Percentiles rank a stretch among this genome's conserved stretches.
Evolutionary conservation across 371 early-diverging fungal genomes (phyloP).

Genomic region (Cokeromyces recurvatus): DNA sequence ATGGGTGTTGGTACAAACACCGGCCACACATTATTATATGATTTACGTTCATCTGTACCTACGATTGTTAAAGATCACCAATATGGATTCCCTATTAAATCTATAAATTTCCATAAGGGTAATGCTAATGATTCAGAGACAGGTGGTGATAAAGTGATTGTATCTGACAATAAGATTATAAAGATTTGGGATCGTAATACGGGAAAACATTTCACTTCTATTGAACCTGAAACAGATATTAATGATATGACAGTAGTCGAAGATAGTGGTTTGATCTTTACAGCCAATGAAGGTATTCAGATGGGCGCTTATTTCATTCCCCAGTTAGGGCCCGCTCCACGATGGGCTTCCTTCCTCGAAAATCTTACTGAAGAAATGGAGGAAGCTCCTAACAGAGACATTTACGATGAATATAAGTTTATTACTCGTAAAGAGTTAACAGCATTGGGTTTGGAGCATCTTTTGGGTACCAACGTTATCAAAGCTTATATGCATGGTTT

Average conservation of each 20-base stretch:
- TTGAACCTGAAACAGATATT: slow-evolving; percentile 89
- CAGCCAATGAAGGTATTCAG: slow-evolving; percentile 93
- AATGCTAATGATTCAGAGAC: slow-evolving; percentile 40
- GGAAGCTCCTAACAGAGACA: slow-evolving; percentile 78
- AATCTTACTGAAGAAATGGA: slow-evolving; percentile 98
- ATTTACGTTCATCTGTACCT: slow-evolving; percentile 86
- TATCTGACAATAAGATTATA: slow-evolving; percentile 86
- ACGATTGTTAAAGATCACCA: slow-evolving; percentile 91
- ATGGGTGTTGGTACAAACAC: slow-evolving; percentile 89
- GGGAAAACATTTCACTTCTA: slow-evolving; percentile 83
- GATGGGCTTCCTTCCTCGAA: slow-evolving; percentile 96
- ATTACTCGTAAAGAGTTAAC: slow-evolving; percentile 88
- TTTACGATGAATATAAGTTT: slow-evolving; percentile 98
- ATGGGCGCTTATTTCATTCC: slow-evolving; percentile 95
- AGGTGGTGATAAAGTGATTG: slow-evolving; percentile 70
- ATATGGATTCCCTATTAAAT: slow-evolving; percentile 95
- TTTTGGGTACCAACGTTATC: slow-evolving; percentile 90
- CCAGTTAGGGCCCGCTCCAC: slow-evolving; percentile 92
- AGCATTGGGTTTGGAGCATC: slow-evolving; percentile 85
- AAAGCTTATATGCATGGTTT: slow-evolving; percentile 99
- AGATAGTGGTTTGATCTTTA: slow-evolving; percentile 87
- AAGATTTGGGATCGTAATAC: slow-evolving; percentile 88
- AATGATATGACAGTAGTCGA: slow-evolving; percentile 88
- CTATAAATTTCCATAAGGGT: slow-evolving; percentile 76
- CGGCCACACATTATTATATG: slow-evolving; percentile 91